Base-by-base conservation (phyloP, 1,139 yeast species). In the Lodderomyces oxycetoniae region DNA sequence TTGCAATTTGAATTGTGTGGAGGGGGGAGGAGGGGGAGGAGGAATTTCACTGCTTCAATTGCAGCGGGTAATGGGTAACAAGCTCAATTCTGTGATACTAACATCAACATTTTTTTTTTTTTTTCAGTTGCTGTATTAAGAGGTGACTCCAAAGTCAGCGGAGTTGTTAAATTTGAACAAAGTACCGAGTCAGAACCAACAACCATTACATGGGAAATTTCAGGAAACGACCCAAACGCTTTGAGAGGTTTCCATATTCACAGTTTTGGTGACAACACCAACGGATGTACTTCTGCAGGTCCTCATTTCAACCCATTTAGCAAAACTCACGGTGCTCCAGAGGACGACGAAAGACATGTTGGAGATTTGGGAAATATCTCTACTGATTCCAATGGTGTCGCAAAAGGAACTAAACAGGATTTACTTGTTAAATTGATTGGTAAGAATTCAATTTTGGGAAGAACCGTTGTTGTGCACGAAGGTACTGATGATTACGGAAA, bases 251-350 rank as follows among this genome's bases (percentile, higher is more conserved):
- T 91, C 95, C 98, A 91, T 74, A 71, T 91, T 59, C 98, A 91
- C 68, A 84, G 86, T 58, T 91, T 89, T 56, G 98, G 98, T 71
- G 98, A 91, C 74, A 87, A 88, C 77, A 88, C 97, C 68, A 89
- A 91, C 61, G 97, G 98, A 45, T 89, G 97, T 71, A 88, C 96
- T 43, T 87, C 96, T 47, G 97, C 98, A 38, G 98, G 98, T 55
- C 96, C 96, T 41, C 98, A 91, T 70, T 89, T 87, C 79, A 91
- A 91, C 77, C 97, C 97, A 48, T 84, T 83, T 62, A 71, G 76
- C 49, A 81, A 83, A 72, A 76, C 78, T 49, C 98, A 91, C 64
- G 98, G 98, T 67, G 88, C 93, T 41, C 96, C 96, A 63, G 80
- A 78, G 55, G 95, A 83, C 55, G 86, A 77, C 49, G 68, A 57